Conservation (phyloP, 2,329 filamentous ascomycete species). For the Cercospora beticola region DNA sequence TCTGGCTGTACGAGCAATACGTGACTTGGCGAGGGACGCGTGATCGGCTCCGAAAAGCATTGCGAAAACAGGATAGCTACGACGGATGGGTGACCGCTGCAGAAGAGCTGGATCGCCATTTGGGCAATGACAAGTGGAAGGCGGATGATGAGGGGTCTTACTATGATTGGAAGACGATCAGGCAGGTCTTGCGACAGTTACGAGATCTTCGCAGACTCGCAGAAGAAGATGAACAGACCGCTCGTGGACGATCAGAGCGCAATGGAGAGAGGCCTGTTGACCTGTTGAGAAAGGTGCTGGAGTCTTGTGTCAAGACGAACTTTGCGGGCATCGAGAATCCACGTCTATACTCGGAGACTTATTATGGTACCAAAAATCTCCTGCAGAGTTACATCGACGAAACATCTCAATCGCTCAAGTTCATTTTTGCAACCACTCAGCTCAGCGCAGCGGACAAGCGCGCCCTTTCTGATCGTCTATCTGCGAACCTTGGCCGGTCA, state of each 20-base stretch:
- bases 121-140: constrained; percentile 81
- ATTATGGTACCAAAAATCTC: constrained; percentile 93
- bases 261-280: constrained; percentile 59
- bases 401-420: constrained; percentile 65
- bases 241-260: constrained; percentile 36
- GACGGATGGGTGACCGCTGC: constrained; percentile 80
- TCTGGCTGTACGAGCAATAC: constrained; percentile 87
- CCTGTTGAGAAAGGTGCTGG: constrained; percentile 73
- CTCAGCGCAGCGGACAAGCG: constrained; percentile 73
- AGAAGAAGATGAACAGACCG: constrained; percentile 54
- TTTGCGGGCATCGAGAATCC: constrained; percentile 95
- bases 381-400: constrained; percentile 91
- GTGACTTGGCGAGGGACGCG: constrained; percentile 83
- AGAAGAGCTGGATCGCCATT: constrained; percentile 72
- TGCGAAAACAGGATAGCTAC: constrained; percentile 74
- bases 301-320: constrained; percentile 95
- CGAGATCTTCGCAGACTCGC: constrained; percentile 57
- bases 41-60: constrained; percentile 66
- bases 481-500: constrained; percentile 88
- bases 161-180: constrained; percentile 85
- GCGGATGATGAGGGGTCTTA: constrained; percentile 70
- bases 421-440: constrained; percentile 67
- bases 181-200: constrained; percentile 74
- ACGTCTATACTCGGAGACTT: constrained; percentile 93
- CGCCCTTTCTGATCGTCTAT: constrained; percentile 78